Percentiles rank a stretch among this genome's conserved stretches.
Conservation (phyloP, 2,329 filamentous ascomycete species). For the Aureobasidium namibiae region DNA sequence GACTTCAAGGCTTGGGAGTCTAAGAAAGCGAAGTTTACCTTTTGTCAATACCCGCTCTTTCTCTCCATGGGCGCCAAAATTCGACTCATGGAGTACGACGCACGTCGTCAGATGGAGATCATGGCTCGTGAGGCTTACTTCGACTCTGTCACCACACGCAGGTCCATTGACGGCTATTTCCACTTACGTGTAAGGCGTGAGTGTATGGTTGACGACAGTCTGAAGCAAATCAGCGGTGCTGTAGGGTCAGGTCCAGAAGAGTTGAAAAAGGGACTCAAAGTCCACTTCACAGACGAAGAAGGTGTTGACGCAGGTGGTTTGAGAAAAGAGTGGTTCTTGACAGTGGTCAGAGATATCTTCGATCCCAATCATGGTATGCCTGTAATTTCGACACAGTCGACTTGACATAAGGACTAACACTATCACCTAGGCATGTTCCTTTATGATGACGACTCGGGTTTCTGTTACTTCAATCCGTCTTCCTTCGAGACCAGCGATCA, state of each 20-base stretch:
- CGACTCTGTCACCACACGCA: slow-evolving; percentile 71
- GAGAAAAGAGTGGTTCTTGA: slow-evolving; percentile 89
- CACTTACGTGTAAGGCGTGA: slow-evolving; percentile 71
- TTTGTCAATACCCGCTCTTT: slow-evolving; percentile 89
- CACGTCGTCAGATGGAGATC: slow-evolving; percentile 77
- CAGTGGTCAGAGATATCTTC: slow-evolving; percentile 82
- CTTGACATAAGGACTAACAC: neutral
- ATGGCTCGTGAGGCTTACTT: slow-evolving; percentile 88
- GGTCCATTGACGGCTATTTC: slow-evolving; percentile 61
- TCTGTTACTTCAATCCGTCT: slow-evolving; percentile 88
- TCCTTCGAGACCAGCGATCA: slow-evolving; percentile 88
- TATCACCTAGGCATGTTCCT: slow-evolving; percentile 68
- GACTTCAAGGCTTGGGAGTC: slow-evolving; percentile 88
- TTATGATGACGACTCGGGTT: slow-evolving; percentile 83
- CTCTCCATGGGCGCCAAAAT: slow-evolving; percentile 90
- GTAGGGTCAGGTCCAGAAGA: slow-evolving; percentile 74
- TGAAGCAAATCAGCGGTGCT: slow-evolving; percentile 76
- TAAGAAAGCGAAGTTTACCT: slow-evolving; percentile 65
- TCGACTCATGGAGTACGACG: slow-evolving; percentile 80
- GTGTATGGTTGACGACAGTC: slow-evolving; percentile 79
- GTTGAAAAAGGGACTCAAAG: slow-evolving; percentile 80
- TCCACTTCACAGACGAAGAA: slow-evolving; percentile 81
- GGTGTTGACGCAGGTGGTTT: slow-evolving; percentile 84
- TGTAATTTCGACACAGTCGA: neutral
- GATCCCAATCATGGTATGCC: slow-evolving; percentile 78